These are phyloP conservation scores for Uncinocarpus reesii DNA, from an alignment of 2,329 filamentous ascomycete genomes.

Conservation along the genomic window DNA sequence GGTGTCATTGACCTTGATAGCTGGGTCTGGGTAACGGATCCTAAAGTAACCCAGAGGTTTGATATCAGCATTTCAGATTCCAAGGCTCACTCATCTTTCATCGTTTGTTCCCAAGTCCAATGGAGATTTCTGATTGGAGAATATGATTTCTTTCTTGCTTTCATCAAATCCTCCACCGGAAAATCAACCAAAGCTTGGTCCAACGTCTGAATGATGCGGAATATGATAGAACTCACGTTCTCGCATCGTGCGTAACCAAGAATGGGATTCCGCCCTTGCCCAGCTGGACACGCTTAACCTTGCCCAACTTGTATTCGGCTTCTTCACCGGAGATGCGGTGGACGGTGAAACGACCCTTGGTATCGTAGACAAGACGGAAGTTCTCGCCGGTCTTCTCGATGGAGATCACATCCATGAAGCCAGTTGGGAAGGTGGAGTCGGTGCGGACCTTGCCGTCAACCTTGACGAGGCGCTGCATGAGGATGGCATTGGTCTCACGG, in stretches of 20 bases:
- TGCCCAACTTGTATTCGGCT: slow-evolving; percentile 99
- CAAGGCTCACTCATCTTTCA: slow-evolving; percentile 6
- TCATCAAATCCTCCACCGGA: slow-evolving; percentile 15
- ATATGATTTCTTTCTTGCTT: slow-evolving; percentile 14
- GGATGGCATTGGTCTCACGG: slow-evolving; percentile 93
- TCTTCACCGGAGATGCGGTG: slow-evolving; percentile 98
- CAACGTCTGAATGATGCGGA: slow-evolving; percentile 99
- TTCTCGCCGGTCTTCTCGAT: slow-evolving; percentile 99
- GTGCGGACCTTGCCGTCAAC: slow-evolving; percentile 99
- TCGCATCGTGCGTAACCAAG: slow-evolving; percentile 99
- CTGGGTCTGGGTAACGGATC: slow-evolving; percentile 97
- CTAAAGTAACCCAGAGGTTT: slow-evolving; percentile 41
- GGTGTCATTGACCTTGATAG: slow-evolving; percentile 99
- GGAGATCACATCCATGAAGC: slow-evolving; percentile 98
- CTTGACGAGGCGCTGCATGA: slow-evolving; percentile 99
- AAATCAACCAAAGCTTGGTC: slow-evolving; percentile 92
- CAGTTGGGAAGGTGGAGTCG: slow-evolving; percentile 91
- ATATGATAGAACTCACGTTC: slow-evolving; percentile 83
- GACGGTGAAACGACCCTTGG: slow-evolving; percentile 99
- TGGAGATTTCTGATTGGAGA: slow-evolving; percentile 22
- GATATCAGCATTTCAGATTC: slow-evolving; percentile 29
- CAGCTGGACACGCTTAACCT: slow-evolving; percentile 99
- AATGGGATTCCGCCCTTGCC: slow-evolving; percentile 99
- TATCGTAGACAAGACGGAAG: slow-evolving; percentile 99
- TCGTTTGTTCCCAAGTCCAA: slow-evolving; percentile 1